Evolutionary conservation across 2,329 filamentous ascomycete genomes (phyloP), one percentile per base, ranked within the genome.

Genomic region (Sporothrix protearum): DNA sequence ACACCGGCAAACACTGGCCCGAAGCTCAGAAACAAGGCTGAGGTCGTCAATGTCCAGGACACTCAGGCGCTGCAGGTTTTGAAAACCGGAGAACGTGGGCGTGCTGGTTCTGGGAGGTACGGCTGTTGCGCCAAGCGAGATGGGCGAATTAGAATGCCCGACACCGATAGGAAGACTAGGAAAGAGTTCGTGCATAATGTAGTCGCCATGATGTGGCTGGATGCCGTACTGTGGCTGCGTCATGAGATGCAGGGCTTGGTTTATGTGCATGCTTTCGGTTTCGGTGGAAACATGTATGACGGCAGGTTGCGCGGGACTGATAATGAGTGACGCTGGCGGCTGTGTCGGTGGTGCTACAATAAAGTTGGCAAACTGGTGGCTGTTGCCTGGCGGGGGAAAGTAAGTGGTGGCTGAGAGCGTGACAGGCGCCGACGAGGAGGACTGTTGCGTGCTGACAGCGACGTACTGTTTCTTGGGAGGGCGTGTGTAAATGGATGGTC

Each of bases 1-100:
- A 0, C 85, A 89, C 74, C 86, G 85, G 12, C 81, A 81, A 30
- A 91, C 79, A 75, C 87, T 89, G 5, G 81, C 76, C 73, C 83
- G 85, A 73, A 91, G 81, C 77, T 90, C 88, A 1, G 81, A 77
- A 14, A 89, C 76, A 42, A 87, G 80, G 45, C 88, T 86, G 4
- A 89, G 80, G 36, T 80, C 83, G 72, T 90, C 88, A 69, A 91
- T 89, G 73, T 91, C 88, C 45, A 90, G 80, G 7, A 90, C 80
- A 3, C 83, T 80, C 16, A 91, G 79, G 4, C 77, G 83, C 74
- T 83, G 85, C 16, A 91, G 80, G 49, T 83, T 82, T 66, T 82
- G 85, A 79, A 91, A 90, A 0, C 84, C 86, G 0, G 86, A 86
- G 5, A 90, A 77, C 0, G 86, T 89, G 1, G 84, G 82, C 2